Base-by-base conservation (phyloP, 2,329 filamentous ascomycete species). In the Colletotrichum somersetense region DNA sequence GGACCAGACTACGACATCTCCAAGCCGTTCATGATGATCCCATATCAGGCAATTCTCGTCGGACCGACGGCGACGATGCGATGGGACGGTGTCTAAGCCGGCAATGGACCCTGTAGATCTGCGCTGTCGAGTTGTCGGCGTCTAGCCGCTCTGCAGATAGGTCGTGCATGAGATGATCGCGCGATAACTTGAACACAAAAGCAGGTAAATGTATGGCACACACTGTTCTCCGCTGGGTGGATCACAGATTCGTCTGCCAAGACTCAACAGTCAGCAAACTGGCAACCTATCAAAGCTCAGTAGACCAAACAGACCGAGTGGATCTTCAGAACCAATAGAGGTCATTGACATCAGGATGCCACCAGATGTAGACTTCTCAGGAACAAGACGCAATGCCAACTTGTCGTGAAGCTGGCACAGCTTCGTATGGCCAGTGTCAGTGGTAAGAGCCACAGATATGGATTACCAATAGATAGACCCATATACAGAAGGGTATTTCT, bases 1-100 rank as follows among this genome's bases (percentile, higher is more conserved):
- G 46, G 16, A 30, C 69, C 69, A 69, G 66, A 64, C 66, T 46
- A 66, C 69, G 69, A 72, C 66, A 72, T 69, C 4, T 64, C 7
- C 33, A 18, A 59, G 35, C 40, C 20, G 46, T 64, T 55, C 23
- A 20, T 64, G 23, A 20, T 44, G 33, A 6, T 20, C 35, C 66
- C 66, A 30, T 30, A 44, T 69, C 8, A n/a, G 46, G 69, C 16
- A 69, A 72, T 61, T 61, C 23, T 40, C 7, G 66, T 72, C 69
- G 69, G 69, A 33, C n/a, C 50, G 55, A 55, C 55, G 66, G 66
- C 69, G 69, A 72, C 59, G 48, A n/a, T 44, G 59, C 59, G 66
- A 40, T 26, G 2, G 1, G 23, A 46, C 53, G 10, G 33, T n/a
- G 14, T 61, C 11, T 6, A 26, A 26, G 11, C 33, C 30, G 48